phyloP scores from a whole-genome alignment of 1,284 basidiomycete genomes.

The Melampsora occidentalis region DNA sequence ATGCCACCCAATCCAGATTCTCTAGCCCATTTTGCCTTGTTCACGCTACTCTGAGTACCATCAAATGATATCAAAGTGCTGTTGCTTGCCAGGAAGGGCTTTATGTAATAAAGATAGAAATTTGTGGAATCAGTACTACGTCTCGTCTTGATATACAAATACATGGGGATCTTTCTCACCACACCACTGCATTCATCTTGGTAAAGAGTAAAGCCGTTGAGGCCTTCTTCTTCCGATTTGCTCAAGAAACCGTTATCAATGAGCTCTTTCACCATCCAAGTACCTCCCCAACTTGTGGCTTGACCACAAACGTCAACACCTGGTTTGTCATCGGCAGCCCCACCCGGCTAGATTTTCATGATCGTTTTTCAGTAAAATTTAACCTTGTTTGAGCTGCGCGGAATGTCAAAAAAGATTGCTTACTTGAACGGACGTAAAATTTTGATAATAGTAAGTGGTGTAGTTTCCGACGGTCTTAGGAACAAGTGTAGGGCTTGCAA shows the following conservation, averaged over 20 bases:
- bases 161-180: not conserved
- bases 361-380: not conserved
- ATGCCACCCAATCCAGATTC: constrained; percentile 14
- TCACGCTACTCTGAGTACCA: constrained; percentile 28
- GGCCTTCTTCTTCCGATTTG: constrained; percentile 18
- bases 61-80: constrained; percentile 30
- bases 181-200: constrained; percentile 31
- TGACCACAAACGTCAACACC: constrained; percentile 37
- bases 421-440: constrained; percentile 30
- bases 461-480: constrained; percentile 33
- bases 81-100: constrained; percentile 40
- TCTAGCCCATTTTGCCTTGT: constrained; percentile 21
- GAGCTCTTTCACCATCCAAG: constrained; percentile 27
- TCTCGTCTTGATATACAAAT: not conserved
- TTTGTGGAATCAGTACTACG: not conserved
- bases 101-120: not conserved
- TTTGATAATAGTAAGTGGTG: constrained; percentile 40
- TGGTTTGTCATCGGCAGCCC: constrained; percentile 37
- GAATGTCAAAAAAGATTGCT: not conserved
- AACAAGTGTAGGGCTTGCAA: constrained; percentile 21
- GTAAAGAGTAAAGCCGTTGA: constrained; percentile 30
- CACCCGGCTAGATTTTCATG: constrained; percentile 18
- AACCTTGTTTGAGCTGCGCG: not conserved
- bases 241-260: constrained; percentile 29
- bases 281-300: constrained; percentile 13